Conservation (phyloP, 2,329 filamentous ascomycete species). For the Ceratocystis huliohia region DNA sequence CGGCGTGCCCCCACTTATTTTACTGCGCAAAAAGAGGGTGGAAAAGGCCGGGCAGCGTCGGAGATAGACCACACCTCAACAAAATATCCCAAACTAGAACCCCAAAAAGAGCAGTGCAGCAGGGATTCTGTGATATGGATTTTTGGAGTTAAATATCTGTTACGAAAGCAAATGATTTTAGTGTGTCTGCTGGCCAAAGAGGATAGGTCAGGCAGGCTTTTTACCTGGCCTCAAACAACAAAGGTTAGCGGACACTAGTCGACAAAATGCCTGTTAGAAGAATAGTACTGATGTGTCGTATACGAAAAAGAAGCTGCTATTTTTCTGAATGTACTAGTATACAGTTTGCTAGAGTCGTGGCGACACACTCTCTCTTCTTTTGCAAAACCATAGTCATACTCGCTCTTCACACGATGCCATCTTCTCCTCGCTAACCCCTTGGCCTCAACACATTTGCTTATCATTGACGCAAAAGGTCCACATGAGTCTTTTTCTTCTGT, state of each 20-base stretch:
- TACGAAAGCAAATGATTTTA: neutral
- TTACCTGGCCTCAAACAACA: neutral
- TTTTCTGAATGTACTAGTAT: neutral
- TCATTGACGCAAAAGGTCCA: neutral
- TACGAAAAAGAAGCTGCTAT: neutral
- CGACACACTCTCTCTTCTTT: neutral
- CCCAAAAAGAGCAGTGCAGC: neutral
- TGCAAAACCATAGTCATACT: neutral
- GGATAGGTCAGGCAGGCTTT: neutral
- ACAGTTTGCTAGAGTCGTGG: too few species aligned
- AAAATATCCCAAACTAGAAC: neutral
- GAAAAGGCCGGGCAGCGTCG: slow-evolving; percentile 3
- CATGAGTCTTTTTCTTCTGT: slow-evolving; percentile 7
- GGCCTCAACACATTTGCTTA: neutral
- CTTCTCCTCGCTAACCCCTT: neutral
- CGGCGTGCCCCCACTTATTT: slow-evolving; percentile 4
- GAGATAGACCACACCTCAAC: slow-evolving; percentile 7
- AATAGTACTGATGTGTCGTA: neutral
- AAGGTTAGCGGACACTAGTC: neutral
- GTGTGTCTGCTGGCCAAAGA: neutral
- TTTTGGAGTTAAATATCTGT: neutral
- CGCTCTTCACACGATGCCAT: neutral
- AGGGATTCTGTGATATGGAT: neutral
- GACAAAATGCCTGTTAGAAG: neutral
- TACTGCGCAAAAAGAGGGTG: neutral